Evolutionary conservation across 495 filamentous ascomycete genomes (phyloP).

Genomic region (Immersiella caudata): DNA sequence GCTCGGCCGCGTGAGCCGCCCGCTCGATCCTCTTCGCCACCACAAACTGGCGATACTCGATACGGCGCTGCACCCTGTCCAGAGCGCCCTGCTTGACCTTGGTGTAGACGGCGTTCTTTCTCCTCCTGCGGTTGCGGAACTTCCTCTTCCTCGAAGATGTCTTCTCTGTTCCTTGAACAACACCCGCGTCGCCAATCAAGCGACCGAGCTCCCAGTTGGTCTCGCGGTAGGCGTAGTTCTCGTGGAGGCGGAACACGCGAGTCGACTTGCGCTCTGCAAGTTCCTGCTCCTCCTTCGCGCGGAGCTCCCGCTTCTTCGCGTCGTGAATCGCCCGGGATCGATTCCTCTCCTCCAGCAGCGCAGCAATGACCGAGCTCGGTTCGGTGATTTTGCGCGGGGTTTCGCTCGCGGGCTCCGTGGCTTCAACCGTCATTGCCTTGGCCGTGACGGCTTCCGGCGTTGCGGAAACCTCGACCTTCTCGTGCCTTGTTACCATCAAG

Average conservation of each 20-base stretch:
- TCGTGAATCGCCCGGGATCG: conserved; percentile 39
- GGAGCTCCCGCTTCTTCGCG: conserved; percentile 34
- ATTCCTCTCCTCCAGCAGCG: conserved; percentile 45
- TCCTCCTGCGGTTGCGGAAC: conserved; percentile 35
- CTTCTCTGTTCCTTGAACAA: conserved; percentile 35
- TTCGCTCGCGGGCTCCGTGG: not conserved
- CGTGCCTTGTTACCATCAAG: conserved; percentile 43
- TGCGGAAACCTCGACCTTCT: conserved; percentile 29
- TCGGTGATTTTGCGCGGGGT: conserved; percentile 17
- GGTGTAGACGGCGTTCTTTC: conserved; percentile 21
- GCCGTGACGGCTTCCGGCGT: conserved; percentile 1
- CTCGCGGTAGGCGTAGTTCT: conserved; percentile 80
- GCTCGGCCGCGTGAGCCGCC: conserved; percentile 17
- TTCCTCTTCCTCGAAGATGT: conserved; percentile 32
- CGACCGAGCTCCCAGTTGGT: conserved; percentile 83
- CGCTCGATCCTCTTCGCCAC: conserved; percentile 25
- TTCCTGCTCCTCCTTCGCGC: conserved; percentile 24
- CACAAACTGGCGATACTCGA: conserved; percentile 26
- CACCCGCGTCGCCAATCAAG: conserved; percentile 38
- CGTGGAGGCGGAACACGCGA: conserved; percentile 56
- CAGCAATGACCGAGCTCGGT: conserved; percentile 30
- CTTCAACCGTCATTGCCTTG: not conserved
- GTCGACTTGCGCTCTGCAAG: conserved; percentile 34
- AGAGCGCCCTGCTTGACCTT: conserved; percentile 32
- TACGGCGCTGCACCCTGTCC: conserved; percentile 30